These are phyloP conservation scores for Leucosporidium yakuticum DNA, from an alignment of 768 basidiomycete genomes.

Conservation along the genomic window DNA sequence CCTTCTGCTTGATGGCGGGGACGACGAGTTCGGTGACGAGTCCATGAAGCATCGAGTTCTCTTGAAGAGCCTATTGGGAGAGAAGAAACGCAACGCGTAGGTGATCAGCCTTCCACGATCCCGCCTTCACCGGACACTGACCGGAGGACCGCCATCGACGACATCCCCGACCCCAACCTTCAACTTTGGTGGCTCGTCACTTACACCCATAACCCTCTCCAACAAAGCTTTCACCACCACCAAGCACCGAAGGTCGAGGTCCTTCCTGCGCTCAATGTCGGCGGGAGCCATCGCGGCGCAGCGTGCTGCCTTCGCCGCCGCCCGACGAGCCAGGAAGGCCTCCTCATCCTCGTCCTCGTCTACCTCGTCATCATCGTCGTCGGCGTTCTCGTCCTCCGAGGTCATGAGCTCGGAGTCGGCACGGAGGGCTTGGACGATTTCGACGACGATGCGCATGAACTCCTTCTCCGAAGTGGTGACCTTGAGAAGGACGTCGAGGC, in stretches of 20 bases:
- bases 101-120: no score
- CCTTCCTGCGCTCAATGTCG: slow-evolving; percentile 54
- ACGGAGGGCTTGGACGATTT: slow-evolving; percentile 74
- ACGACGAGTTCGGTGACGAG: slow-evolving; percentile 74
- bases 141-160: no score
- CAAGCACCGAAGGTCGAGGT: slow-evolving; percentile 68
- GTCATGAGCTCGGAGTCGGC: slow-evolving; percentile 33
- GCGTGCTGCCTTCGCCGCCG: slow-evolving; percentile 33
- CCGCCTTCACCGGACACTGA: no score
- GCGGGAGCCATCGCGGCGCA: slow-evolving; percentile 45
- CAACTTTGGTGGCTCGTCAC: slow-evolving; percentile 39
- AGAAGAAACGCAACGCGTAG: neutral
- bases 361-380: slow-evolving; percentile 22
- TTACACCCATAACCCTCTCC: slow-evolving; percentile 74
- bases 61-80: slow-evolving; percentile 48
- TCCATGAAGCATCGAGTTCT: slow-evolving; percentile 66
- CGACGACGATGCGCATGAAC: slow-evolving; percentile 79
- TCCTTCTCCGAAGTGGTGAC: slow-evolving; percentile 71
- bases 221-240: slow-evolving; percentile 73
- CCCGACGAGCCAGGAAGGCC: neutral
- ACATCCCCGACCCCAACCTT: no score
- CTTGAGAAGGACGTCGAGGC: slow-evolving; percentile 73
- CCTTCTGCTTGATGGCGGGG: slow-evolving; percentile 82
- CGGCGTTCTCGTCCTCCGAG: slow-evolving; percentile 36
- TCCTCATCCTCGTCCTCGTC: slow-evolving; percentile 11